phyloP scores from a whole-genome alignment of 371 early-diverging fungal genomes.

The Nematocida ausubeli region DNA sequence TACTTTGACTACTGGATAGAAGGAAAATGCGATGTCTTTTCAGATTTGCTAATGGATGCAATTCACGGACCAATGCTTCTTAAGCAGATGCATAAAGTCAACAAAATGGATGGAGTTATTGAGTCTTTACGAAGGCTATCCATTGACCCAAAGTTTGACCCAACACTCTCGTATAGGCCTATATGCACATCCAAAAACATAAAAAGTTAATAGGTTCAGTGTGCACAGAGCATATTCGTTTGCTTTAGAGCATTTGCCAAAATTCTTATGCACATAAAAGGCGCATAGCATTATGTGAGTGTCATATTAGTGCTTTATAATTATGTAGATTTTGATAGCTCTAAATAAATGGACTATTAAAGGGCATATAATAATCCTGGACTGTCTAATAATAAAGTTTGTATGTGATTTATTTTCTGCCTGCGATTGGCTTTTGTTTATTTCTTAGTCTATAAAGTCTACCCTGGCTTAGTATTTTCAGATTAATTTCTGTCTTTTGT shows the following conservation, averaged over 20 bases:
- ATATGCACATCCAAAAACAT: neutral
- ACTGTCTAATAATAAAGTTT: too few relatives aligned
- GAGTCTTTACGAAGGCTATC: conserved; percentile 27
- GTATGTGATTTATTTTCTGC: too few relatives aligned
- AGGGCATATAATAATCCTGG: too few relatives aligned
- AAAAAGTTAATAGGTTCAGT: neutral
- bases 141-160: conserved; percentile 1
- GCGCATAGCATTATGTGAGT: too few relatives aligned
- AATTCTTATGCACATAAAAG: too few relatives aligned
- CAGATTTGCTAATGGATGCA: conserved; percentile 4
- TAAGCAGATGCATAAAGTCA: conserved; percentile 21
- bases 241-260: too few relatives aligned
- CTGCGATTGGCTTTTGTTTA: neutral
- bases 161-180: neutral
- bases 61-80: conserved; percentile 36
- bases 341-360: too few relatives aligned
- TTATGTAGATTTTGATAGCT: too few relatives aligned
- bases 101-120: conserved; percentile 3
- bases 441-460: neutral
- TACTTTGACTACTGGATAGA: conserved; percentile 66
- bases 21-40: conserved; percentile 67
- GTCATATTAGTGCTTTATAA: too few relatives aligned
- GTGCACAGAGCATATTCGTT: too few relatives aligned
- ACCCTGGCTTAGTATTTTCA: neutral
- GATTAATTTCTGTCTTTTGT: neutral